Conservation (phyloP, 2,329 filamentous ascomycete species). For the Simplicillium sp. region DNA sequence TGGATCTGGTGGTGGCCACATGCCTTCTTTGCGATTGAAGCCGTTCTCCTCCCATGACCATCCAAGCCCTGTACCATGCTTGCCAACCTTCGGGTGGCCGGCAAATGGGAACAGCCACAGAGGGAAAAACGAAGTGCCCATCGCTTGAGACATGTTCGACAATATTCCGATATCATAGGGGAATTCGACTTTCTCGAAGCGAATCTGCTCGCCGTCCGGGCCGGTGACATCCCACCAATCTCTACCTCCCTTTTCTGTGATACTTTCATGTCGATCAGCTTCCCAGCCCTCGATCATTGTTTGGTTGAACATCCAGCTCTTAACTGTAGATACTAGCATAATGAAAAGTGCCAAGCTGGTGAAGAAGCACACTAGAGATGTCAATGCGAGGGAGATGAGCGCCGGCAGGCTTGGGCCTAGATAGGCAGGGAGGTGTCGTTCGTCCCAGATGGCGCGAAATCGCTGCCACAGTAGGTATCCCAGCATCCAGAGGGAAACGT, state of each 20-base stretch:
- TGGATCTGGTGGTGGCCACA: slow-evolving; percentile 57
- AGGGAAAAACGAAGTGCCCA: slow-evolving; percentile 59
- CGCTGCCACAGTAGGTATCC: slow-evolving; percentile 51
- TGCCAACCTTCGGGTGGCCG: slow-evolving; percentile 32
- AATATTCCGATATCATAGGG: slow-evolving; percentile 75
- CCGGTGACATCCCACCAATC: slow-evolving; percentile 32
- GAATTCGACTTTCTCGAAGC: slow-evolving; percentile 60
- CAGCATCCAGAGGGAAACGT: slow-evolving; percentile 54
- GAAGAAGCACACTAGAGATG: slow-evolving; percentile 47
- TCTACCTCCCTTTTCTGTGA: slow-evolving; percentile 37
- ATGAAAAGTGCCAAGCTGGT: slow-evolving; percentile 54
- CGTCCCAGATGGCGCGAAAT: slow-evolving; percentile 49
- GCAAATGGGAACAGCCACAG: slow-evolving; percentile 64
- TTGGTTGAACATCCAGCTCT: slow-evolving; percentile 56
- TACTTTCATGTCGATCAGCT: slow-evolving; percentile 51
- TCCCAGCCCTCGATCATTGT: slow-evolving; percentile 81
- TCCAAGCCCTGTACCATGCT: slow-evolving; percentile 29
- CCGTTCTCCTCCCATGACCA: slow-evolving; percentile 67
- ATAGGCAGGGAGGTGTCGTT: slow-evolving; percentile 61
- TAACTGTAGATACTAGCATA: slow-evolving; percentile 53
- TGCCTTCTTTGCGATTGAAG: slow-evolving; percentile 54
- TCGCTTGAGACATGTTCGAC: slow-evolving; percentile 63
- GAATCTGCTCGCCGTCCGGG: slow-evolving; percentile 28
- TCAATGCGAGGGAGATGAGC: slow-evolving; percentile 51
- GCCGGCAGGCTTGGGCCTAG: slow-evolving; percentile 56